A percentile compares a stretch with the other conserved stretches of the same genome.
Evolutionary conservation across 108 stramenopile species (phyloP).

Genomic region (Skeletonema grethae): DNA sequence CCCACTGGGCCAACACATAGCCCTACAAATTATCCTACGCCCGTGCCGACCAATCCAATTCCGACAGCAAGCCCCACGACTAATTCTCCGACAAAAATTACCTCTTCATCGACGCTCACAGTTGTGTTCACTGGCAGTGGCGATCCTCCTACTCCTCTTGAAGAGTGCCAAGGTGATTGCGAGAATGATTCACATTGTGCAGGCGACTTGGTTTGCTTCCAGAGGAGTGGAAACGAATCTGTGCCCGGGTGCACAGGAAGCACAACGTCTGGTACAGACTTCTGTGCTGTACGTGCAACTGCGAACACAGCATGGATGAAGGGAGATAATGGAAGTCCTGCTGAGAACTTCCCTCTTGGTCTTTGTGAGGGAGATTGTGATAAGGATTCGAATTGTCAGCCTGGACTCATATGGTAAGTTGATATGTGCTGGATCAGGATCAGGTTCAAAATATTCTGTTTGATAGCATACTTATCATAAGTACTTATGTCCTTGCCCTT

Average conservation of each 20-base stretch:
- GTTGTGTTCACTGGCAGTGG: background rate
- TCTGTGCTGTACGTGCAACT: background rate
- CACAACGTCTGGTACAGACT: background rate
- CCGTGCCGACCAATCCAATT: no score
- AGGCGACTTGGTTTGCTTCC: background rate
- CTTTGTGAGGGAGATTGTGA: conserved; percentile 26
- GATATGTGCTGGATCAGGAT: no score
- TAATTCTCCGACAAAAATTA: no score
- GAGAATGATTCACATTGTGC: background rate
- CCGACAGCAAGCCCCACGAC: no score
- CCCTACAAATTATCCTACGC: no score
- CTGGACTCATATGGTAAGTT: background rate
- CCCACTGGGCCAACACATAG: background rate
- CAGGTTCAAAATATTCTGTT: no score
- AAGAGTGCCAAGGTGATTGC: background rate
- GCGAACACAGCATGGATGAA: background rate
- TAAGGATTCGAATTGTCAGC: conserved; percentile 7
- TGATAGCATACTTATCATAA: no score
- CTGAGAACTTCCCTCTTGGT: conserved; percentile 12
- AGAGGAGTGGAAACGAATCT: background rate
- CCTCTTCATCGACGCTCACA: no score
- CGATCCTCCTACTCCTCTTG: background rate
- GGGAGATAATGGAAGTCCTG: conserved; percentile 8
- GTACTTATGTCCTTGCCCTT: no score
- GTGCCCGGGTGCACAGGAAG: background rate